Evolutionary conservation across 2,329 filamentous ascomycete genomes (phyloP).

Genomic region (Camillea tinctor): DNA sequence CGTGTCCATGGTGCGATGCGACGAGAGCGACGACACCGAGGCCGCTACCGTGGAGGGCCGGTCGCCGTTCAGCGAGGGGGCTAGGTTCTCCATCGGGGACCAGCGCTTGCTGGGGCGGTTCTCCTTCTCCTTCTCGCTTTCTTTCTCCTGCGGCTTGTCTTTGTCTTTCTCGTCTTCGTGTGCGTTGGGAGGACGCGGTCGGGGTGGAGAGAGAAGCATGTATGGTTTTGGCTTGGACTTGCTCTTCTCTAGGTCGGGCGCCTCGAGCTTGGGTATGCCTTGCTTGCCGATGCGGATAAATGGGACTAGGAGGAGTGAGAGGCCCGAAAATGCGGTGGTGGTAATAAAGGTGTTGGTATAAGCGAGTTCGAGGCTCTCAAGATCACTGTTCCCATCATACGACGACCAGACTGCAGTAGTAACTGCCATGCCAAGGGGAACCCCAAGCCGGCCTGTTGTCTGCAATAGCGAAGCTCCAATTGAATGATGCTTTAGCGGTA

Average conservation of each 20-base stretch:
- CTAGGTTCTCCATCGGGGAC: slow-evolving; percentile 28
- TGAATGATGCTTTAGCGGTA: slow-evolving; percentile 32
- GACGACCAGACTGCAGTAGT: slow-evolving; percentile 36
- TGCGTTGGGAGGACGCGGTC: not conserved
- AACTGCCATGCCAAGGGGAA: slow-evolving; percentile 32
- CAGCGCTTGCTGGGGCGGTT: slow-evolving; percentile 32
- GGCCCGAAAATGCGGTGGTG: slow-evolving; percentile 28
- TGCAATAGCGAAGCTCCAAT: slow-evolving; percentile 33
- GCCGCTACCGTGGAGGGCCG: slow-evolving; percentile 22
- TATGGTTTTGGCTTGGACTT: not conserved
- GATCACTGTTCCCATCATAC: slow-evolving; percentile 21
- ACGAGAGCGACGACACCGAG: slow-evolving; percentile 28
- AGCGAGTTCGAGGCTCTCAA: slow-evolving; percentile 21
- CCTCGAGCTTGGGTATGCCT: slow-evolving; percentile 12
- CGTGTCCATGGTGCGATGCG: slow-evolving; percentile 23
- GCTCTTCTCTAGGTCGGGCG: slow-evolving; percentile 6
- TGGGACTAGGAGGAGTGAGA: slow-evolving; percentile 31
- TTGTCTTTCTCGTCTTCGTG: not conserved
- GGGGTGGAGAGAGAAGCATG: not conserved
- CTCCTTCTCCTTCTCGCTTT: slow-evolving; percentile 17
- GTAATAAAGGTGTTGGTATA: slow-evolving; percentile 33
- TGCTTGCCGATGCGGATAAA: slow-evolving; percentile 33
- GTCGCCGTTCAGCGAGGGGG: slow-evolving; percentile 11
- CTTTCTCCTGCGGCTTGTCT: not conserved
- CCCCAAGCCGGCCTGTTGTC: slow-evolving; percentile 29